Conservation (phyloP, 225 moss, liverwort and hornwort species). For the Pleurozium schreberi region DNA sequence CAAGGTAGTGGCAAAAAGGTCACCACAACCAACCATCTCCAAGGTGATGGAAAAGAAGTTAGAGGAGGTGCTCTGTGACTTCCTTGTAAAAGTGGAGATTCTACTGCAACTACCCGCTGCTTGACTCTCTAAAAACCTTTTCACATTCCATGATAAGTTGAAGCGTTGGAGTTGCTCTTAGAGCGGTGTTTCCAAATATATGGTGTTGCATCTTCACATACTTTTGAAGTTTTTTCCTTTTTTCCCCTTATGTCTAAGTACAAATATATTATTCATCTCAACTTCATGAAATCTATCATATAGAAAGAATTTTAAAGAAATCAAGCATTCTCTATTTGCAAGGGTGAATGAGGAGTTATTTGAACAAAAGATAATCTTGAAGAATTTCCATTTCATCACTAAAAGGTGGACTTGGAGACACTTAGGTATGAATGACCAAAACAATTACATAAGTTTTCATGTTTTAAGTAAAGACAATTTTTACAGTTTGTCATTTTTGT, state of each 20-base stretch:
- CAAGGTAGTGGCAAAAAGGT: too few species aligned
- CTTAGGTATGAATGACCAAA: neutral
- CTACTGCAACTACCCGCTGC: rapidly evolving
- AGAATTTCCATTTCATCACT: neutral
- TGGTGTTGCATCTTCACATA: neutral
- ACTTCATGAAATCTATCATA: neutral
- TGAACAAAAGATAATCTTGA: neutral
- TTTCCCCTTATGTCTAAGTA: neutral
- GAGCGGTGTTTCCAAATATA: neutral
- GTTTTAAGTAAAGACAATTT: neutral
- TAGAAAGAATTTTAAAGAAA: neutral
- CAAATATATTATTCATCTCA: neutral
- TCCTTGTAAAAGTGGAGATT: neutral
- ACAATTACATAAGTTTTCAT: neutral
- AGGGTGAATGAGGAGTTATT: neutral
- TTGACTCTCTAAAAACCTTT: too few species aligned
- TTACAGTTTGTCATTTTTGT: neutral
- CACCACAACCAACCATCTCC: too few species aligned
- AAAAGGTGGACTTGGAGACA: too few species aligned
- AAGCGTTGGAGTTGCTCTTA: too few species aligned
- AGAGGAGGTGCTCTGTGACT: too few species aligned
- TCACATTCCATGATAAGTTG: neutral
- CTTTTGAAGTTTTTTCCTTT: neutral
- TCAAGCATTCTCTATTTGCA: neutral
- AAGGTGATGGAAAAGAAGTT: too few species aligned